Base-by-base conservation (phyloP, 352 stramenopile species). In the Stephanocyclus meneghinianus region DNA sequence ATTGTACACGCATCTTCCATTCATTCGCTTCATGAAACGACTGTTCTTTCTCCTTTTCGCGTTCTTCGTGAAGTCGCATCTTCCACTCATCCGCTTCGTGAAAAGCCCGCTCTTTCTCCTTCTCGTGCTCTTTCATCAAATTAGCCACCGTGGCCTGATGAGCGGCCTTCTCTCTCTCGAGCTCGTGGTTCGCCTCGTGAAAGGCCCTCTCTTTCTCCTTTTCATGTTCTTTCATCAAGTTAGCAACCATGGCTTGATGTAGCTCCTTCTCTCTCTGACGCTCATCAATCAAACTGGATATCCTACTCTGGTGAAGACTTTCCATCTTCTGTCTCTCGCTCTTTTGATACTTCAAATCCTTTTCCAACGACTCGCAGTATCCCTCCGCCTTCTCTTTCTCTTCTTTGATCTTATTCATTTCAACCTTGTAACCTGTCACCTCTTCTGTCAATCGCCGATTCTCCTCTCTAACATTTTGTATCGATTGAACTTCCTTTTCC, bases 111-210 rank as follows among this genome's bases (percentile, higher is more conserved):
- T 40, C 32, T 29, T 26, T 40, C 55, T 63, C 55, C 6, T 7
- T 9, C 32, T 65, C 35, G 13, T 65, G 26, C 37, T 65, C 57
- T 35, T 51, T 51, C 32, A 65, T 65, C 57, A 26, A 55, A 55
- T 55, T 55, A 4, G 5, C 47, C 5, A 26, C 47, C 47, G 13
- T 55, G 4, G 13, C 15, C 47, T 55, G 13, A n/a, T 55, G 47
- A 11, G 5, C 47, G 1, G 18, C 18, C 47, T 55, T 21, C 47
- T 55, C 18, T 55, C 47, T n/a, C 13, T 55, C 1, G 13, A n/a
- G 47, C 47, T 55, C 35, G 0, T 51, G 15, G 7, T 51, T 51
- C 2, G 35, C 57, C 47, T 55, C 35, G 10, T 51, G 15, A 18
- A 65, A 65, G 8, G 35, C 57, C 15, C 18, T 4, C 26, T 40